Conservation (phyloP, 164 flowering plant genomes). For the Tinospora cordifolia region DNA sequence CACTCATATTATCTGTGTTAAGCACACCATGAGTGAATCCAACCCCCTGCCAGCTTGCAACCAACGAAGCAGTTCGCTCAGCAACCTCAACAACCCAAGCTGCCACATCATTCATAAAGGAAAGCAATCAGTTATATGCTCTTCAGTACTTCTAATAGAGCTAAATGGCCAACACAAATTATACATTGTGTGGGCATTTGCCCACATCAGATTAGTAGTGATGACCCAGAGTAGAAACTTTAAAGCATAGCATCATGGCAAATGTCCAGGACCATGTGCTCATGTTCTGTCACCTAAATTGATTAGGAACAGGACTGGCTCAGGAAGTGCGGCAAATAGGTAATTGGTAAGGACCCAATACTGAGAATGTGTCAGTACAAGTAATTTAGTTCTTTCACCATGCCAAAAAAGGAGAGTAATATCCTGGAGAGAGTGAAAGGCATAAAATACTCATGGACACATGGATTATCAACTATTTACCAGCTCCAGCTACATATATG, state of each 20-base stretch:
- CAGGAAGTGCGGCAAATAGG: not conserved
- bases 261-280: not conserved
- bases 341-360: not conserved
- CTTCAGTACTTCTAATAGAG: not conserved
- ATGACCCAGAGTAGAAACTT: not conserved
- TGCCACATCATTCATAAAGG: slow-evolving; percentile 22
- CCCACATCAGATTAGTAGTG: no score
- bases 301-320: not conserved
- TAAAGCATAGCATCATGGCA: not conserved
- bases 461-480: not conserved
- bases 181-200: not conserved
- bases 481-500: not conserved
- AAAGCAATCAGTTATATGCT: slow-evolving; percentile 2
- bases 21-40: slow-evolving; percentile 98
- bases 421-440: not conserved
- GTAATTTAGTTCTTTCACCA: no score
- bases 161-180: not conserved
- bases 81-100: slow-evolving; percentile 97
- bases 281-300: not conserved
- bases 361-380: not conserved
- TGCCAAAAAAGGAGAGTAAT: not conserved
- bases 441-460: not conserved
- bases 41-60: slow-evolving; percentile 98
- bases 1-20: slow-evolving; percentile 97
- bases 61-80: slow-evolving; percentile 87